Evolutionary conservation across 768 basidiomycete species (phyloP), one percentile per base, ranked within the genome.

Genomic region (Saitozyma podzolica): DNA sequence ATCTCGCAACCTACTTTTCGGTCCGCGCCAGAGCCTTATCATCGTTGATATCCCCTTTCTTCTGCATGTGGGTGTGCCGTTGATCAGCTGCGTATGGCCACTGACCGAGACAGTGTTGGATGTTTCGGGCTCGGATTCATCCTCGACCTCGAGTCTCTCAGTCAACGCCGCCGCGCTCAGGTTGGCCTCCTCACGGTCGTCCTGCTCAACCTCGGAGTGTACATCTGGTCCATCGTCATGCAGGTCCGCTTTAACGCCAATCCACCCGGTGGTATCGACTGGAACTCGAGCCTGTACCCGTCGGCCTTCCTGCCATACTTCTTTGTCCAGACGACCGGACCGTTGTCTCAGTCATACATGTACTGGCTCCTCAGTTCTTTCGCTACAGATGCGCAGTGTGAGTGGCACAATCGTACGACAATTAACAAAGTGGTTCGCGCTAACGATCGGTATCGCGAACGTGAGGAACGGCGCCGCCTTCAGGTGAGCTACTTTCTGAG

Each of bases 1-100:
- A 69, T 55, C 58, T 69, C 29, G 37, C 61, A 13, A n/a, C n/a
- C 41, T 61, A 57, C 48, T 69, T 69, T 41, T 42, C 58, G 17
- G 68, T 69, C 20, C 51, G 69, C 42, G 59, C 61, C 8, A 50
- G 65, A 49, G 54, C 63, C 11, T 49, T 73, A 6, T 73, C 72
- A 4, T 68, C 66, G 9, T 59, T 73, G 40, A 63, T 73, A 55
- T 48, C 53, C 6, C 67, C 67, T 9, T 17, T 43, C 40, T 19
- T 19, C 14, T 62, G 61, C 58, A 58, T 68, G 52, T 54, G 52
- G 40, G 52, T 54, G 16, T 5, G 5, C 52, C n/a, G 45, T 47
- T 47, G 45, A n/a, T 17, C 6, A 8, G 7, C 19, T 7, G 5
- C n/a, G 16, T 5, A 20, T 54, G 10, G 10, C n/a, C n/a, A n/a